Percentiles rank a stretch among this genome's conserved stretches.
phyloP scores from a whole-genome alignment of 768 basidiomycete genomes.

The Zangia roseola region DNA sequence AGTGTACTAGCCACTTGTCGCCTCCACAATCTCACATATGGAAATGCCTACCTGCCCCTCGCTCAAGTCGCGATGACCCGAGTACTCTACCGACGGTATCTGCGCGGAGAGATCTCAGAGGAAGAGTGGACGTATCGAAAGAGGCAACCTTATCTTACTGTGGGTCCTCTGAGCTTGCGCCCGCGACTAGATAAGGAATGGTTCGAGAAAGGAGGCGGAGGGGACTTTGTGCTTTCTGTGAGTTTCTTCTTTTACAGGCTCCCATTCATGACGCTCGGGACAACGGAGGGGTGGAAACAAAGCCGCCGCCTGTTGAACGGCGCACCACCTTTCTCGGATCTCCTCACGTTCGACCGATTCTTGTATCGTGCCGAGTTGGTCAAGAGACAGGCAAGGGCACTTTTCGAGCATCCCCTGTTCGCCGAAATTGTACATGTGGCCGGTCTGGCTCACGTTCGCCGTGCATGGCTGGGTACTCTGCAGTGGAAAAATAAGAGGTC shows the following conservation, averaged over 20 bases:
- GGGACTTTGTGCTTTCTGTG: constrained; percentile 43
- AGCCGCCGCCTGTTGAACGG: background rate
- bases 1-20: constrained; percentile 41
- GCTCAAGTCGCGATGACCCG: constrained; percentile 43
- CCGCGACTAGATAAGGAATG: constrained; percentile 48
- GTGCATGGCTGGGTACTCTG: too few relatives aligned
- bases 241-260: constrained; percentile 43
- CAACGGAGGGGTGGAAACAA: background rate
- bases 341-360: constrained; percentile 48
- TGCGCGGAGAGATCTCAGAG: constrained; percentile 46
- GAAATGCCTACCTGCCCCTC: constrained; percentile 41
- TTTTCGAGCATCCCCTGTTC: constrained; percentile 46
- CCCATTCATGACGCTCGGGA: constrained; percentile 47
- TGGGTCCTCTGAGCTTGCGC: constrained; percentile 53
- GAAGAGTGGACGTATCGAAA: constrained; percentile 52
- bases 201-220: constrained; percentile 43
- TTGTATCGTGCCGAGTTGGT: constrained; percentile 39
- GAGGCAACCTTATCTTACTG: constrained; percentile 47
- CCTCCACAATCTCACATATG: constrained; percentile 45
- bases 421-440: constrained; percentile 37
- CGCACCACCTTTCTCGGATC: constrained; percentile 38
- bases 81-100: constrained; percentile 44
- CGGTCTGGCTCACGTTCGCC: too few relatives aligned
- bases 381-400: constrained; percentile 35
- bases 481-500: too few relatives aligned